Base-by-base conservation (phyloP, 352 stramenopile genomes). In the Phytophthora sojae region DNA sequence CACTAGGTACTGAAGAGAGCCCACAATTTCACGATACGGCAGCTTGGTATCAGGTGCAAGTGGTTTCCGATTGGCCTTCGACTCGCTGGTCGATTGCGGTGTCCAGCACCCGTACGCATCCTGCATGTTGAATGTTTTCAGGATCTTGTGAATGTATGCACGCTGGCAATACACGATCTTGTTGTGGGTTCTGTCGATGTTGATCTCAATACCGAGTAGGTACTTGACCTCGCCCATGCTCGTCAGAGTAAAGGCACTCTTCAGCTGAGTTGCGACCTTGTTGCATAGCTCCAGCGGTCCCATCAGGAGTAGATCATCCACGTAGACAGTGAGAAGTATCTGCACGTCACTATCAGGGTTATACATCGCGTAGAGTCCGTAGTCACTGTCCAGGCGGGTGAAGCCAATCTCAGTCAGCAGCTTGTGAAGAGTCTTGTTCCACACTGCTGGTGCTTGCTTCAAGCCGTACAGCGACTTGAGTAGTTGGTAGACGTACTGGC, bases 151-250 rank as follows among this genome's bases (percentile, higher is more conserved):
- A 12, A 69, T 69, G 9, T 63, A n/a, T 17, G 52, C 39, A 8
- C 53, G 42, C 42, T 62, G 42, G 44, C 29, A 26, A 17, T 63
- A 69, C 6, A 52, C 21, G 4, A 69, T 35, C 17, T 57, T 50
- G 35, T 53, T 58, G 39, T 51, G 52, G 1, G 12, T 21, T 4
- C 63, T 23, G 25, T 61, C 56, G 2, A 71, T 29, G 2, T 32
- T 60, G 6, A 71, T 65, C 25, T 60, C 25, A 23, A 71, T 71
- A 5, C 23, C 55, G 4, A 56, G 35, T 1, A 71, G 25, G 29
- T 42, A 65, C 49, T 71, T 65, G 21, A 65, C 55, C 15, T 65
- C 37, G 6, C 57, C 69, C 26, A 80, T 67, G 6, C 64, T 67
- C 2, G 66, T 77, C 3, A 75, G n/a, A 0, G 60, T 52, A 39